Evolutionary conservation across 306 rosid species (phyloP).

Genomic region (Hylodesmum podocarpum): DNA sequence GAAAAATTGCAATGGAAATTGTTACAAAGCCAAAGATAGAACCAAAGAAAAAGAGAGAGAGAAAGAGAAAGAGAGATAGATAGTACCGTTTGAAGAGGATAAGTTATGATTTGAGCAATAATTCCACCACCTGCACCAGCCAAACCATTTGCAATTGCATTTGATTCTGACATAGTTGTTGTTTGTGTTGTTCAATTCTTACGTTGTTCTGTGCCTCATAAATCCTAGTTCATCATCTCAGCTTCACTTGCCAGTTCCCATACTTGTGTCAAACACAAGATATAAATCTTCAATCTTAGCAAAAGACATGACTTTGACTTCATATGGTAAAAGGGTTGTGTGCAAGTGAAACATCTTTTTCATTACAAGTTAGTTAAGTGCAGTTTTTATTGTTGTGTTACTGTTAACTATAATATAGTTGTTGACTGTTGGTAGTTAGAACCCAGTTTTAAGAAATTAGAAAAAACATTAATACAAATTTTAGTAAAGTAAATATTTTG

Average conservation of each 20-base stretch:
- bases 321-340: neutral
- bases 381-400: neutral
- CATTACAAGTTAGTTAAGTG: neutral
- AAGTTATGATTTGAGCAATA: conserved; percentile 81
- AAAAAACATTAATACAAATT: neutral
- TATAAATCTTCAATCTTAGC: neutral
- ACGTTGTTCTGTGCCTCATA: neutral
- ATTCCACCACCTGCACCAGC: conserved; percentile 91
- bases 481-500: too few species aligned
- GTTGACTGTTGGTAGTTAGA: neutral
- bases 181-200: neutral
- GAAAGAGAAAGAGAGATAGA: neutral
- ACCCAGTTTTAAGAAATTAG: neutral
- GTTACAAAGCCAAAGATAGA: neutral
- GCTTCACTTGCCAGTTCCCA: neutral
- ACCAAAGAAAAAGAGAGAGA: neutral
- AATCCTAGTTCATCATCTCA: neutral
- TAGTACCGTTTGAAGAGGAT: conserved; percentile 75
- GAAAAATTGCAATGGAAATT: conserved; percentile 6
- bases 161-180: conserved; percentile 49
- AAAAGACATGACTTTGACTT: neutral
- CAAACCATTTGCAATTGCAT: conserved; percentile 75
- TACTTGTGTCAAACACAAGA: neutral
- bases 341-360: neutral
- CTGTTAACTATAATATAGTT: neutral